Base-by-base conservation (phyloP, 192 early-diverging fungal genomes). In the Phycomyces blakesleeanus region DNA sequence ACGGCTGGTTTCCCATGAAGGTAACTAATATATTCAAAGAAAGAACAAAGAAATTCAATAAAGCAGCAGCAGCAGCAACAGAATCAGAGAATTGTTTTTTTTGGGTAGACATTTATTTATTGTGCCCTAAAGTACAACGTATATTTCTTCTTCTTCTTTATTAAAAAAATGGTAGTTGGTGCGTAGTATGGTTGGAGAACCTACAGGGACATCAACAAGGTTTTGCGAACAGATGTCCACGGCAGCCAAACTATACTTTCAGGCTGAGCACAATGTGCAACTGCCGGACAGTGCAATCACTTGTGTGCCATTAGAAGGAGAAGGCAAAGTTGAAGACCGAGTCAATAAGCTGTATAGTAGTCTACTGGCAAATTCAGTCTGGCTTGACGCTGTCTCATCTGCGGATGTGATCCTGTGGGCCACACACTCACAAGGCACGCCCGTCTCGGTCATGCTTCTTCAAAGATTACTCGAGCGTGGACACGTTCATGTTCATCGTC, bases 401-500 rank as follows among this genome's bases (percentile, higher is more conserved):
- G 91, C 91, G 0, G 92, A 96, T 73, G 80, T 90, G 4, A 83
- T 98, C 16, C 80, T 98, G 66, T 82, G 96, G 47, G 88, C 92
- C 0, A 94, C 95, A 0, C 96, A 98, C 73, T 91, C 89, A 26
- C 96, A 98, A 74, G 96, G 96, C 37, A 94, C 91, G 2, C 92
- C 94, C 0, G 94, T 96, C 3, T 89, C 91, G 10, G 81, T 85
- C 24, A 79, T 94, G 65, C 67, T 98, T 9, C 68, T 95, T 4
- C 78, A 89, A 34, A 67, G 88, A n/a, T 76, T 98, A 22, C 78
- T 98, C 9, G 71, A 86, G 29, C 77, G 87, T 52, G 83, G 81
- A 0, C 63, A 87, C 24, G 68, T 93, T 5, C 84, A 94, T 61
- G 72, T 85, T 1, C 66, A 61, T 20, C 73, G 89, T 29, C 93